Conservation (phyloP, 371 early-diverging fungal species). For the Apophysomyces trapeziformis region DNA sequence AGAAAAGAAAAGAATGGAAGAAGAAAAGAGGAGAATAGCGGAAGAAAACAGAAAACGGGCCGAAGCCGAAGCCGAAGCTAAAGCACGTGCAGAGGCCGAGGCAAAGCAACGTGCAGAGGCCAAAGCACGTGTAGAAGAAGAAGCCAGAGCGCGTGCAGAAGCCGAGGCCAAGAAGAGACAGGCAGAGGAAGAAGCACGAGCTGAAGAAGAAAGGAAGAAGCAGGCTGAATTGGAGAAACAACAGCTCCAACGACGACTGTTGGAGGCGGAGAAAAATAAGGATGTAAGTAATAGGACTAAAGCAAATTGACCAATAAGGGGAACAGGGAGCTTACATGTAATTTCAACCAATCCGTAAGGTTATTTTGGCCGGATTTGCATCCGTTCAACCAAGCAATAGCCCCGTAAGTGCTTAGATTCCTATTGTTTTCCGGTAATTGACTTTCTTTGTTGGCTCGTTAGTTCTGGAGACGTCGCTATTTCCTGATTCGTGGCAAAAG, state of each 20-base stretch:
- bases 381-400: constrained; percentile 34
- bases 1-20: neutral
- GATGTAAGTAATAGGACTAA: constrained; percentile 14
- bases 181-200: constrained; percentile 12
- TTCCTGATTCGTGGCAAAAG: constrained; percentile 29
- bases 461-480: constrained; percentile 29
- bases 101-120: constrained; percentile 19
- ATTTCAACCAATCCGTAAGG: constrained; percentile 3
- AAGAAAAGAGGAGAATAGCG: neutral
- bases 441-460: neutral
- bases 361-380: constrained; percentile 31
- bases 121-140: constrained; percentile 19
- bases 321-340: neutral
- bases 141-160: constrained; percentile 18
- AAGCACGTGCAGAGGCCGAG: constrained; percentile 17
- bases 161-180: constrained; percentile 21
- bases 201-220: constrained; percentile 16
- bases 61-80: constrained; percentile 10
- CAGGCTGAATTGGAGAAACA: constrained; percentile 22
- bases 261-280: constrained; percentile 41
- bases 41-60: constrained; percentile 22
- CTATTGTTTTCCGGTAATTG: constrained; percentile 16
- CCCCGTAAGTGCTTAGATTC: constrained; percentile 22
- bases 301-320: neutral
- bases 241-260: constrained; percentile 23